Percentiles rank a stretch among this genome's conserved stretches.
Evolutionary conservation across 495 filamentous ascomycete species (phyloP).

Genomic region (Hypoxylon subgilvum): DNA sequence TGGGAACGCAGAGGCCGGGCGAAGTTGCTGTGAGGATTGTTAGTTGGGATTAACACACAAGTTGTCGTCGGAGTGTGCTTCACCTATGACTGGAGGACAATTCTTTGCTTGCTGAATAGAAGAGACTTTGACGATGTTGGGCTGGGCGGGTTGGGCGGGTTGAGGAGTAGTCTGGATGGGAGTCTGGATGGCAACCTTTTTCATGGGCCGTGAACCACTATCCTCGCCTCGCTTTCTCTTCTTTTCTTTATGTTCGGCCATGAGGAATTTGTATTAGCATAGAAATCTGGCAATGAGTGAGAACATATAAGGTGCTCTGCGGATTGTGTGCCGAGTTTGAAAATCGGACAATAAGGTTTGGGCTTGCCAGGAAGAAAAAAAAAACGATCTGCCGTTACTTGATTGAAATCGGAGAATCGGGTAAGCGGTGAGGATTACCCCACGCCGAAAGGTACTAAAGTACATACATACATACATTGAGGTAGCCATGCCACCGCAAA

Average conservation of each 20-base stretch:
- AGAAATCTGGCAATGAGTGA: neutral
- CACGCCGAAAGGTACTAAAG: neutral
- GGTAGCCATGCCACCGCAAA: neutral
- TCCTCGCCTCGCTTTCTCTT: conserved; percentile 75
- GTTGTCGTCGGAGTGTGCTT: conserved; percentile 3
- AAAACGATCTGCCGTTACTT: conserved; percentile 27
- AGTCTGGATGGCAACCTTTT: conserved; percentile 65
- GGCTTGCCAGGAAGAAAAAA: conserved; percentile 4
- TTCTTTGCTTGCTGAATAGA: conserved; percentile 62
- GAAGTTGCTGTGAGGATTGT: conserved; percentile 62
- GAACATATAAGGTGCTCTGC: no score
- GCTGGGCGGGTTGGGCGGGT: conserved; percentile 42
- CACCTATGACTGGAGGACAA: conserved; percentile 72
- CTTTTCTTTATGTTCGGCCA: conserved; percentile 65
- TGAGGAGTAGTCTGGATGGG: conserved; percentile 54
- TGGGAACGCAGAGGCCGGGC: conserved; percentile 67
- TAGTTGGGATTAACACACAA: conserved; percentile 5
- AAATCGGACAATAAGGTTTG: conserved; percentile 22
- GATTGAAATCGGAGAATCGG: conserved; percentile 7
- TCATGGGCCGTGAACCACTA: conserved; percentile 56
- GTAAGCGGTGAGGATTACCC: conserved; percentile 40
- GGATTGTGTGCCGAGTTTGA: no score
- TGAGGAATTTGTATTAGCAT: conserved; percentile 40
- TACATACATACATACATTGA: neutral
- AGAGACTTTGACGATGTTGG: conserved; percentile 59